Conservation (phyloP, 352 stramenopile genomes). For the Phytophthora multivora region DNA sequence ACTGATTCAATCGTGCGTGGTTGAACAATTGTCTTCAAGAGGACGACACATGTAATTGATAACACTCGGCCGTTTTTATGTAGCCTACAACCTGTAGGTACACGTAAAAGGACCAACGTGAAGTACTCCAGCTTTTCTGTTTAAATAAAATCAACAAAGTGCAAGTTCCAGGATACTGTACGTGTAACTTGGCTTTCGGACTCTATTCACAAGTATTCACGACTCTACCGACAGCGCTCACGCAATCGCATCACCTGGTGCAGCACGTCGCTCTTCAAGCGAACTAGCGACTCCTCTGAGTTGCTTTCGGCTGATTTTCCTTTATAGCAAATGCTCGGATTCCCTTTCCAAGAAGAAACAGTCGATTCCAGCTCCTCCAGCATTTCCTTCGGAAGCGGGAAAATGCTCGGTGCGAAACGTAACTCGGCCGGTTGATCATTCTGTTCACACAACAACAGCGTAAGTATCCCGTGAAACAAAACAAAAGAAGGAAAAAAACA, state of each 20-base stretch:
- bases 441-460: slow-evolving; percentile 10
- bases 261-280: slow-evolving; percentile 42
- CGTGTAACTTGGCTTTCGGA: neutral
- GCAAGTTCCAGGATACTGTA: neutral
- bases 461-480: too few species aligned
- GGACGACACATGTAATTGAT: too few species aligned
- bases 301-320: slow-evolving; percentile 5
- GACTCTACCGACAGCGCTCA: neutral
- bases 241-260: slow-evolving; percentile 2
- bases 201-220: too few species aligned
- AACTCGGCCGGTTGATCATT: slow-evolving; percentile 35
- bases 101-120: too few species aligned
- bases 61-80: too few species aligned
- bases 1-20: too few species aligned
- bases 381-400: slow-evolving; percentile 66
- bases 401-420: slow-evolving; percentile 64
- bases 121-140: neutral
- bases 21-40: too few species aligned
- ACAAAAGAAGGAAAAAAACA: neutral
- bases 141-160: neutral
- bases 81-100: too few species aligned
- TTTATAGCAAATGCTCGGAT: slow-evolving; percentile 26
- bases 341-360: slow-evolving; percentile 35
- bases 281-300: slow-evolving; percentile 17
- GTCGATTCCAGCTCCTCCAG: slow-evolving; percentile 53